Evolutionary conservation across 2,329 filamentous ascomycete species (phyloP).

Genomic region (Phaeosphaeriaceae sp.): DNA sequence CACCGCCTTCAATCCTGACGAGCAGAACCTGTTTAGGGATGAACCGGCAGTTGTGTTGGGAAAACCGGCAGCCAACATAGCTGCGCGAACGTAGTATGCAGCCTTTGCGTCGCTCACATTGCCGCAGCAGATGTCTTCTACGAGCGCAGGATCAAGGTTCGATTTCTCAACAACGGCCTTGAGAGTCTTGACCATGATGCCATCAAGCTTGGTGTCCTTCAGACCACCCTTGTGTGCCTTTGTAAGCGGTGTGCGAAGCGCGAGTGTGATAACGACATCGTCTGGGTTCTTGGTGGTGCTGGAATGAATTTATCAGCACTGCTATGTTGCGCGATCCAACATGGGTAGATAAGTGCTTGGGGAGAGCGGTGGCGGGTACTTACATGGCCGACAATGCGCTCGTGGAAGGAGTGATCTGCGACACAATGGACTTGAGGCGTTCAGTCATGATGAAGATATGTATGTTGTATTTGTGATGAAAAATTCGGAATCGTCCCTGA

Average conservation of each 20-base stretch:
- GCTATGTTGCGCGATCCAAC: not conserved
- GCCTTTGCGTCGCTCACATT: slow-evolving; percentile 90
- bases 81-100: slow-evolving; percentile 88
- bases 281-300: slow-evolving; percentile 93
- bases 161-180: slow-evolving; percentile 70
- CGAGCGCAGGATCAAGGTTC: slow-evolving; percentile 77
- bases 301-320: slow-evolving; percentile 14
- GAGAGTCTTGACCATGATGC: slow-evolving; percentile 80
- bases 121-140: slow-evolving; percentile 90
- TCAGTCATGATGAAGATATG: slow-evolving; percentile 60
- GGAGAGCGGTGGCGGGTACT: slow-evolving; percentile 45
- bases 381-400: slow-evolving; percentile 79
- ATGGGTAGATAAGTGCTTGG: not conserved
- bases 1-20: slow-evolving; percentile 91
- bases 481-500: not conserved
- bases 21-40: slow-evolving; percentile 95
- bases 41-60: slow-evolving; percentile 86
- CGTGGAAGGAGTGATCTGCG: slow-evolving; percentile 79
- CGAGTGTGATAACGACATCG: slow-evolving; percentile 95
- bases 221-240: slow-evolving; percentile 92
- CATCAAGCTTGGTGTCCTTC: slow-evolving; percentile 92
- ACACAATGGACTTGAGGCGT: slow-evolving; percentile 85
- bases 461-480: slow-evolving; percentile 2
- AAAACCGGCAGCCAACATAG: slow-evolving; percentile 88
- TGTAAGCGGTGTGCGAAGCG: slow-evolving; percentile 84